phyloP scores from a whole-genome alignment of 768 basidiomycete species.

The Russula abietina region DNA sequence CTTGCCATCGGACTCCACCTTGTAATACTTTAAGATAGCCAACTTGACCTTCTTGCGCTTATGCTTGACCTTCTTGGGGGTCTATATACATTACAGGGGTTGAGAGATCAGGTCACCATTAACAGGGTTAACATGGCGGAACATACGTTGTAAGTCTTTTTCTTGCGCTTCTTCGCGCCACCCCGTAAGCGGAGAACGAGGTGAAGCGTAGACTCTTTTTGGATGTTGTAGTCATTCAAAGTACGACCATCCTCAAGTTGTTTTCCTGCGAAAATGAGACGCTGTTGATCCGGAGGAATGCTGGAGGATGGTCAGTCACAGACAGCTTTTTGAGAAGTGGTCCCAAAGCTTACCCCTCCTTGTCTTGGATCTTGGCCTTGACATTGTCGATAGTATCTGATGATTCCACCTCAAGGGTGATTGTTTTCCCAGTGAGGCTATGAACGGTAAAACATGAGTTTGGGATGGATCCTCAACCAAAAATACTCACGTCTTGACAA shows the following conservation, averaged over 20 bases:
- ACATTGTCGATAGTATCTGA: conserved; percentile 98
- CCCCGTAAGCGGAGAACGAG: conserved; percentile 96
- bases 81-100: conserved; percentile 18
- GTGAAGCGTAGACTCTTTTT: conserved; percentile 99
- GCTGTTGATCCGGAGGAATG: conserved; percentile 92
- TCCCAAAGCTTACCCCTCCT: conserved; percentile 72
- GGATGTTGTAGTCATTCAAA: conserved; percentile 93
- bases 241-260: conserved; percentile 99
- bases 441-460: conserved; percentile 13
- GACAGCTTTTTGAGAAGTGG: conserved; percentile 3
- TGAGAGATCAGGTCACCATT: not conserved
- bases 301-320: conserved; percentile 33
- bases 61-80: conserved; percentile 23
- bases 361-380: conserved; percentile 96
- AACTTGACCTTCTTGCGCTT: conserved; percentile 86
- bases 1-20: conserved; percentile 93
- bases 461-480: not conserved
- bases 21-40: conserved; percentile 99
- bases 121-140: not conserved
- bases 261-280: conserved; percentile 98
- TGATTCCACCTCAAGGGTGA: conserved; percentile 96
- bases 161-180: conserved; percentile 99
- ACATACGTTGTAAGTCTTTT: conserved; percentile 96
- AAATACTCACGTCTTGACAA: conserved; percentile 83
- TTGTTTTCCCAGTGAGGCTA: conserved; percentile 98